Evolutionary conservation across 1,284 basidiomycete genomes (phyloP).

Genomic region (Cutaneotrichosporon sp.): DNA sequence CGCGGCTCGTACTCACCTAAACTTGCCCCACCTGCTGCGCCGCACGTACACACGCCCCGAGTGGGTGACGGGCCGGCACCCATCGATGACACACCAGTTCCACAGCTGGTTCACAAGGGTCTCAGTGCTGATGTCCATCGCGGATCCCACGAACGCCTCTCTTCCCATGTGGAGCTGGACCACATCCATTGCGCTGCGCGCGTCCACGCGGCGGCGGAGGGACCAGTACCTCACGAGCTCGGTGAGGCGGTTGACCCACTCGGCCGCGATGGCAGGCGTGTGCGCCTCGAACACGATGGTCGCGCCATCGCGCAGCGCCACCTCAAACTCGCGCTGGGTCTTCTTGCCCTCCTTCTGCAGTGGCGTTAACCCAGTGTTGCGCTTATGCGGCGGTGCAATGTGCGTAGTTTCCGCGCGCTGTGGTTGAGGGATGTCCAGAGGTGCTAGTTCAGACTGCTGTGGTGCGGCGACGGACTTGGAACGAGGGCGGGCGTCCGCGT

Average conservation of each 20-base stretch:
- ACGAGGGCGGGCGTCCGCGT: neutral
- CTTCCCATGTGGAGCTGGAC: neutral
- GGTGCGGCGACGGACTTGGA: neutral
- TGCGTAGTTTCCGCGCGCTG: neutral
- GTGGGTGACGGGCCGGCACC: conserved; percentile 43
- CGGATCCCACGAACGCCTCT: conserved; percentile 4
- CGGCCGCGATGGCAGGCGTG: conserved; percentile 34
- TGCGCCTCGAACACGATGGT: conserved; percentile 28
- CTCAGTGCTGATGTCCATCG: conserved; percentile 1
- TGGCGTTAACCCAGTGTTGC: neutral
- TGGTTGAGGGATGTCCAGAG: neutral
- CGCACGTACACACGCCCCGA: conserved; percentile 45
- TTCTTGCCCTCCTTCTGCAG: conserved; percentile 13
- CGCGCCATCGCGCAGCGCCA: conserved; percentile 25
- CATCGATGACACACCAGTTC: conserved; percentile 51
- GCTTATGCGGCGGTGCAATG: neutral
- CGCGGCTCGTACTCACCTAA: conserved; percentile 39
- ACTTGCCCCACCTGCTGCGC: conserved; percentile 38
- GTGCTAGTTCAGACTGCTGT: neutral
- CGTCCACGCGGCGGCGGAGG: conserved; percentile 44
- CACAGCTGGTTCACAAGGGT: conserved; percentile 34
- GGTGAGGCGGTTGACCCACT: conserved; percentile 45
- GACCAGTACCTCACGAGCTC: conserved; percentile 45
- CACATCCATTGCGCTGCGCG: conserved; percentile 49
- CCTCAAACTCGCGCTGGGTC: conserved; percentile 33